phyloP scores from a whole-genome alignment of 129 eudicot species.

The Gnaphalium uliginosum region DNA sequence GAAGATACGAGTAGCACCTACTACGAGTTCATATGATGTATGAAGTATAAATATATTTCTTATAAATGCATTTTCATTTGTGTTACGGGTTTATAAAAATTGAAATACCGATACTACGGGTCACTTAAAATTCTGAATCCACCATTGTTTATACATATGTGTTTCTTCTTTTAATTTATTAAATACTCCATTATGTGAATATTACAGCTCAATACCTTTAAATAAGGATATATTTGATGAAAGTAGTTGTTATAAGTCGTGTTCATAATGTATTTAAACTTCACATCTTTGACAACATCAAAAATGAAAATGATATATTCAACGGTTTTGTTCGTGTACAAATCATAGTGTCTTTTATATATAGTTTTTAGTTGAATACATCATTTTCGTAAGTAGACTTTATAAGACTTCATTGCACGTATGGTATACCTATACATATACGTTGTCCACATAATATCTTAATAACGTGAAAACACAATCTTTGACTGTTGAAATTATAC shows the following conservation, averaged over 20 bases:
- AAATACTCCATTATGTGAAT: too few relatives aligned
- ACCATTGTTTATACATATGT: not conserved
- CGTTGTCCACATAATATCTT: not conserved
- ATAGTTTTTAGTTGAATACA: not conserved
- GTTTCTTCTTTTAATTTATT: too few relatives aligned
- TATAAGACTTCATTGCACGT: not conserved
- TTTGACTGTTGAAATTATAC: constrained; percentile 28
- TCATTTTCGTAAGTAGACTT: not conserved
- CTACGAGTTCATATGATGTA: too few relatives aligned
- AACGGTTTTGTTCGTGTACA: not conserved
- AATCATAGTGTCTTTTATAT: not conserved
- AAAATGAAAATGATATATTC: not conserved
- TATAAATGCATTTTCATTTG: too few relatives aligned
- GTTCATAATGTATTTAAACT: not conserved
- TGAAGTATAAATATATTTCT: too few relatives aligned
- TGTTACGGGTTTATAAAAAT: too few relatives aligned
- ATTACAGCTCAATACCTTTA: too few relatives aligned
- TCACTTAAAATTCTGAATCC: too few relatives aligned
- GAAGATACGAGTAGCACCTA: too few relatives aligned
- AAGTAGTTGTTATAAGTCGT: not conserved
- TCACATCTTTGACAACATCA: not conserved
- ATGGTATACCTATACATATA: not conserved
- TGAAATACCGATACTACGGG: too few relatives aligned
- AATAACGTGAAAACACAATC: constrained; percentile 23
- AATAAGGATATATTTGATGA: too few relatives aligned